Conservation (phyloP, 2,329 filamentous ascomycete species). For the Macrophomina pseudophaseolina region DNA sequence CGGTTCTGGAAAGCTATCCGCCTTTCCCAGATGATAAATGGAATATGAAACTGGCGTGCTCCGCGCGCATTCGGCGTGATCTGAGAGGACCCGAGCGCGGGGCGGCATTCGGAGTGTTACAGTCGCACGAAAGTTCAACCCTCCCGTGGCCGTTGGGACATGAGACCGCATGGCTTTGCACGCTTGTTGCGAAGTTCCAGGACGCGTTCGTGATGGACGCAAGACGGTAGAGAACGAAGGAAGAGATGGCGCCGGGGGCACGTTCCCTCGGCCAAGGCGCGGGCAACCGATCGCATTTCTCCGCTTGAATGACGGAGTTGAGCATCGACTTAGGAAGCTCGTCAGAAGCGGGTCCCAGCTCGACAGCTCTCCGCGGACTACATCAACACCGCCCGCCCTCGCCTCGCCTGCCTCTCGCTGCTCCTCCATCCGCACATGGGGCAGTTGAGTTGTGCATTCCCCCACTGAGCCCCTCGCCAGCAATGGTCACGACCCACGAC, state of each 20-base stretch:
- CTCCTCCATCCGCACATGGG: conserved; percentile 21
- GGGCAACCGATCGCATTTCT: conserved; percentile 20
- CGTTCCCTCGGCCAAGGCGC: conserved; percentile 9
- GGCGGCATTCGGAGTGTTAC: no score
- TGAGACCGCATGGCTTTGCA: neutral
- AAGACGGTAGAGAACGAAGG: neutral
- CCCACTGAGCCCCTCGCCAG: neutral
- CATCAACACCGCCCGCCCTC: conserved; percentile 1
- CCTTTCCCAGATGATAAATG: neutral
- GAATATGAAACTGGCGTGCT: conserved; percentile 9
- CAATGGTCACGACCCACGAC: conserved; percentile 16
- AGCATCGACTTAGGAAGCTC: conserved; percentile 6
- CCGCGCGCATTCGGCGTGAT: conserved; percentile 1
- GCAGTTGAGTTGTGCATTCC: conserved; percentile 9
- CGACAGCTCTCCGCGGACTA: conserved; percentile 6
- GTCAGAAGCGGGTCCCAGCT: conserved; percentile 22
- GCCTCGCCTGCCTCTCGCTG: conserved; percentile 11
- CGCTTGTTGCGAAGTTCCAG: neutral
- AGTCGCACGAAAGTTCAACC: neutral
- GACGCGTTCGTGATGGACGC: neutral
- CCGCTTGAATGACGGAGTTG: conserved; percentile 1
- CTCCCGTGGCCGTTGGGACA: no score
- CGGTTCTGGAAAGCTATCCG: neutral
- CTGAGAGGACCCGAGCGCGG: neutral
- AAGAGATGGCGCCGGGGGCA: neutral